Conservation (phyloP, 371 early-diverging fungal genomes). For the Sporodiniella umbellata region DNA sequence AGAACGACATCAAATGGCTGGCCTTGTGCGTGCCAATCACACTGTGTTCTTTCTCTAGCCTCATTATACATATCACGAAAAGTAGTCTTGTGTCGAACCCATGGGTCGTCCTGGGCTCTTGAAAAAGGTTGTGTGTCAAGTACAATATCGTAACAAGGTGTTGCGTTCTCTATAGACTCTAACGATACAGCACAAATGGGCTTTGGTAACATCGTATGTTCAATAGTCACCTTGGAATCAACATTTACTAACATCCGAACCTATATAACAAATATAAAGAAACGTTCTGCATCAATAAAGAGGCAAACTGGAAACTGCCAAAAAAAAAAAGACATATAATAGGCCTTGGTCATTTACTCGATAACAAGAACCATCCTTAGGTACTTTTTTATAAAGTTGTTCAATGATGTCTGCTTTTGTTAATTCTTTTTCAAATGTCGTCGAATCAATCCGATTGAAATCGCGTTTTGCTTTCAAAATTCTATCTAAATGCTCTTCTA, state of each 20-base stretch:
- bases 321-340: no score
- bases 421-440: conserved; percentile 24
- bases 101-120: conserved; percentile 31
- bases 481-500: conserved; percentile 1
- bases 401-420: conserved; percentile 25
- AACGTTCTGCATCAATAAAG: no score
- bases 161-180: conserved; percentile 9
- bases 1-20: conserved; percentile 56
- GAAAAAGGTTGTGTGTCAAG: conserved; percentile 36
- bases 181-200: conserved; percentile 4
- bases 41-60: conserved; percentile 39
- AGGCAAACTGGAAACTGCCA: no score
- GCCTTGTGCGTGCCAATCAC: conserved; percentile 24
- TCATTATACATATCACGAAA: conserved; percentile 48
- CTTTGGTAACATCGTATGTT: conserved; percentile 31
- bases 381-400: conserved; percentile 25
- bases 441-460: conserved; percentile 8
- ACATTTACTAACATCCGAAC: conserved; percentile 45
- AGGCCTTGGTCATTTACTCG: conserved; percentile 36
- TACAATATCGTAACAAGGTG: conserved; percentile 16
- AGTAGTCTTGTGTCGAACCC: conserved; percentile 57
- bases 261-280: conserved; percentile 24
- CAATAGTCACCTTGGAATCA: conserved; percentile 32
- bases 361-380: conserved; percentile 22
- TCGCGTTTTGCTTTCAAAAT: conserved; percentile 7